These are phyloP conservation scores for Aureobasidium sp. DNA, from an alignment of 2,329 filamentous ascomycete genomes.

Conservation along the genomic window DNA sequence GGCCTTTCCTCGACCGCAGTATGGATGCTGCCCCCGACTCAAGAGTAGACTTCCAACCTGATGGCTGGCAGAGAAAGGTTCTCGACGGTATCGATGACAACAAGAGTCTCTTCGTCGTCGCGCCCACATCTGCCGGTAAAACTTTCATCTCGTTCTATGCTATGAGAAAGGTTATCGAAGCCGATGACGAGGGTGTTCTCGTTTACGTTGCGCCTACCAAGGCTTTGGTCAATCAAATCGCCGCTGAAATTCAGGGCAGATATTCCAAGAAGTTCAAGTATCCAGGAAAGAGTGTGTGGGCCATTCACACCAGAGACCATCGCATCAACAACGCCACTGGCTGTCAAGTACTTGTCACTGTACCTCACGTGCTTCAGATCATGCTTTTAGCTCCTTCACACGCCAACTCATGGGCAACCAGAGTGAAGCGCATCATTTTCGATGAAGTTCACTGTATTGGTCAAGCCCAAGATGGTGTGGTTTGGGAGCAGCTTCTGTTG, in stretches of 20 bases:
- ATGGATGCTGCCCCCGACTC: constrained; percentile 59
- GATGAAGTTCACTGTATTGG: constrained; percentile 78
- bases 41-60: constrained; percentile 64
- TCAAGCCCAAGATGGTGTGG: constrained; percentile 62
- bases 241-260: constrained; percentile 65
- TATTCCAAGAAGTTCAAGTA: constrained; percentile 59
- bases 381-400: constrained; percentile 62
- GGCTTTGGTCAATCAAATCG: constrained; percentile 75
- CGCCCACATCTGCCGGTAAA: constrained; percentile 71
- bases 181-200: constrained; percentile 59
- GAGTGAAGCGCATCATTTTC: constrained; percentile 69
- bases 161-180: constrained; percentile 65
- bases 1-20: constrained; percentile 66
- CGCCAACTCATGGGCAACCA: constrained; percentile 56
- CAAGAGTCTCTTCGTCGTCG: constrained; percentile 64
- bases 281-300: constrained; percentile 62
- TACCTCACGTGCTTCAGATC: constrained; percentile 70
- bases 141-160: constrained; percentile 81
- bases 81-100: constrained; percentile 64
- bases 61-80: constrained; percentile 67
- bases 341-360: constrained; percentile 69
- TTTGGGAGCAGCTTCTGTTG: constrained; percentile 71
- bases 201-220: constrained; percentile 78
- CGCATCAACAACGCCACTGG: constrained; percentile 63
- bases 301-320: constrained; percentile 68